Evolutionary conservation across 805 yeast genomes (phyloP), one percentile per base, ranked within the genome.

Genomic region (Starmera amethionina): DNA sequence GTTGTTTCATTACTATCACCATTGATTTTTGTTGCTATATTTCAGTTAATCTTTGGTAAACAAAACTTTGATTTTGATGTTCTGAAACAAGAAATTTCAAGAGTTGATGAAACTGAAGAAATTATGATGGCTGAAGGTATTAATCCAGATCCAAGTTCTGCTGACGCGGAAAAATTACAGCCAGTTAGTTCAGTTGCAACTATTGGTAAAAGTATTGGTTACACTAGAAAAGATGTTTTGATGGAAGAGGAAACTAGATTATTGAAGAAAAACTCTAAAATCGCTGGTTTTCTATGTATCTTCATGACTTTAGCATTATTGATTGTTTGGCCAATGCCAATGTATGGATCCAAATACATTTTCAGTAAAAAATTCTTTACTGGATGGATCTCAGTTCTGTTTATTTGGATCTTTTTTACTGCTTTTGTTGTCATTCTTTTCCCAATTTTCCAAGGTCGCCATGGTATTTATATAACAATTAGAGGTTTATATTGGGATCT

Each of bases 261-360:
- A 9, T 69, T 87, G 46, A 59, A 61, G 38, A 72, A 63, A 50
- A 78, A 85, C 8, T 72, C 84, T 37, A 79, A 72, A 49, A 62
- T 64, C 33, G 93, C 89, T 1, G 72, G 75, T 31, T 63, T 63
- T 40, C 63, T 83, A 33, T 82, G 89, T 56, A 59, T 74, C 3
- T 62, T 72, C 34, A 68, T 85, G 48, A 77, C 86, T 6, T 49
- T 85, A 8, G 68, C 80, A 36, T 63, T 87, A 38, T 62, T 87
- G 29, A 71, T 88, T 22, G 54, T 87, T 28, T 86, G 94, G 93
- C 96, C 96, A 52, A 83, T 87, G 87, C 96, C 96, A 48, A 81
- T 88, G 93, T 87, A 81, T 58, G 96, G 95, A 29, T 55, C 81
- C 5, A 70, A 73, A 4, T 87, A 87, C 55, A 67, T 87, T 33